phyloP scores from a whole-genome alignment of 1,284 basidiomycete genomes.

The Moesziomyces antarcticus region DNA sequence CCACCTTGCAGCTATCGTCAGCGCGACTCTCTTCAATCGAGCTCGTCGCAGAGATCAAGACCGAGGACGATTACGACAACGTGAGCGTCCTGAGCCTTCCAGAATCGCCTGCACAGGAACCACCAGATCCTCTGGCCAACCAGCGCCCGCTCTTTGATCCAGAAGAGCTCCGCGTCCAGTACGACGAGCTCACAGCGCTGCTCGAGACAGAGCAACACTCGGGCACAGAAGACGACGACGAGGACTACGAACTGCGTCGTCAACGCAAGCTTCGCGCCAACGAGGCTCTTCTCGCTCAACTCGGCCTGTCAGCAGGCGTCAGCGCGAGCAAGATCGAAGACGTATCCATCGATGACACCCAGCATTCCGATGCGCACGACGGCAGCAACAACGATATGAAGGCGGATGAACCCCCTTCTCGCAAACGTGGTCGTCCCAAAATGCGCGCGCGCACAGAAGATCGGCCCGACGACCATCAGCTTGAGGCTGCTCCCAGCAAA shows the following conservation, averaged over 20 bases:
- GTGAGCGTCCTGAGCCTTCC: not conserved
- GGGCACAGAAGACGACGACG: slow-evolving; percentile 31
- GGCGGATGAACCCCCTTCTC: slow-evolving; percentile 3
- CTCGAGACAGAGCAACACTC: slow-evolving; percentile 27
- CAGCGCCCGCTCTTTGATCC: slow-evolving; percentile 30
- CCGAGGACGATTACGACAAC: not conserved
- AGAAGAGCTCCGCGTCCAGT: slow-evolving; percentile 31
- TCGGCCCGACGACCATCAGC: not conserved
- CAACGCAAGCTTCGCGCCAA: slow-evolving; percentile 34
- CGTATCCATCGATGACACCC: not conserved
- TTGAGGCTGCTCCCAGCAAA: slow-evolving; percentile 8
- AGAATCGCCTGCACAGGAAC: slow-evolving; percentile 2
- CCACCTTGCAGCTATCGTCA: not conserved
- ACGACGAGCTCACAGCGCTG: slow-evolving; percentile 26
- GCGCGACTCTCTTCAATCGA: not conserved
- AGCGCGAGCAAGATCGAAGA: not conserved
- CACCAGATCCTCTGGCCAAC: slow-evolving; percentile 23
- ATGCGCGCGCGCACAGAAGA: slow-evolving; percentile 13
- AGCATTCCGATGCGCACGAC: not conserved
- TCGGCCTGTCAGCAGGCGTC: slow-evolving; percentile 18
- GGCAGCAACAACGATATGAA: not conserved
- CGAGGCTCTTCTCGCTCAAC: slow-evolving; percentile 38
- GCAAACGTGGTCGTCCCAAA: slow-evolving; percentile 17
- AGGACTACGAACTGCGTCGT: slow-evolving; percentile 42
- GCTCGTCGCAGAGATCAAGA: not conserved